These are phyloP conservation scores for Camellia granthamiana DNA, from an alignment of 148 eudicot genomes.

Conservation along the genomic window DNA sequence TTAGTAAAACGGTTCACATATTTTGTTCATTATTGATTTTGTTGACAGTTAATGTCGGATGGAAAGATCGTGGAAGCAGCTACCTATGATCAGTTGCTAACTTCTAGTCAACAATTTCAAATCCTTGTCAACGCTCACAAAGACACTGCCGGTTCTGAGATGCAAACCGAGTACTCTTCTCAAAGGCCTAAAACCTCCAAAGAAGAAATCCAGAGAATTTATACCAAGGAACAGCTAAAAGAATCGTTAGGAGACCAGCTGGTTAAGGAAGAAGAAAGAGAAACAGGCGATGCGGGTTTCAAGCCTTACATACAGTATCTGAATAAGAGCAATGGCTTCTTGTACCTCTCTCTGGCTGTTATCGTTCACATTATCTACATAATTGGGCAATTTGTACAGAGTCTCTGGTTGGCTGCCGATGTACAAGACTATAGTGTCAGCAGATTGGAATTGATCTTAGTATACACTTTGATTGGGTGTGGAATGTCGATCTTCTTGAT, in stretches of 20 bases:
- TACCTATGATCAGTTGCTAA: constrained; percentile 31
- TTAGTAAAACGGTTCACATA: background rate
- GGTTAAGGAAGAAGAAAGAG: constrained; percentile 52
- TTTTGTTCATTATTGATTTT: background rate
- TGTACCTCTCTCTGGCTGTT: constrained; percentile 33
- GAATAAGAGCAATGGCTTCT: constrained; percentile 37
- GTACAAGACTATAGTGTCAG: constrained; percentile 28
- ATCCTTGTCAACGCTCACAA: constrained; percentile 37
- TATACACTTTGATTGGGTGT: constrained; percentile 34
- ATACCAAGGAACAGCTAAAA: constrained; percentile 11
- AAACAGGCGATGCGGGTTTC: constrained; percentile 41
- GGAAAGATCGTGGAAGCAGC: constrained; percentile 41
- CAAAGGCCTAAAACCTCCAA: background rate
- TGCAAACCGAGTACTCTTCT: background rate
- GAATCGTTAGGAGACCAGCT: constrained; percentile 32
- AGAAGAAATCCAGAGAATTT: constrained; percentile 10
- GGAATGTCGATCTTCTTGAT: constrained; percentile 25
- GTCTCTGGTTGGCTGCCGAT: constrained; percentile 42
- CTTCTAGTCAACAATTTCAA: constrained; percentile 30
- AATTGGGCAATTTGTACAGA: constrained; percentile 42
- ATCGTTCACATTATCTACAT: constrained; percentile 27
- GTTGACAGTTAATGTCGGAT: constrained; percentile 34
- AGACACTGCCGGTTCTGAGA: constrained; percentile 10
- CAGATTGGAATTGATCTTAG: constrained; percentile 16
- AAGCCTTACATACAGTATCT: constrained; percentile 52